phyloP scores from a whole-genome alignment of 192 early-diverging fungal species.

The Backusella mclennaniae region DNA sequence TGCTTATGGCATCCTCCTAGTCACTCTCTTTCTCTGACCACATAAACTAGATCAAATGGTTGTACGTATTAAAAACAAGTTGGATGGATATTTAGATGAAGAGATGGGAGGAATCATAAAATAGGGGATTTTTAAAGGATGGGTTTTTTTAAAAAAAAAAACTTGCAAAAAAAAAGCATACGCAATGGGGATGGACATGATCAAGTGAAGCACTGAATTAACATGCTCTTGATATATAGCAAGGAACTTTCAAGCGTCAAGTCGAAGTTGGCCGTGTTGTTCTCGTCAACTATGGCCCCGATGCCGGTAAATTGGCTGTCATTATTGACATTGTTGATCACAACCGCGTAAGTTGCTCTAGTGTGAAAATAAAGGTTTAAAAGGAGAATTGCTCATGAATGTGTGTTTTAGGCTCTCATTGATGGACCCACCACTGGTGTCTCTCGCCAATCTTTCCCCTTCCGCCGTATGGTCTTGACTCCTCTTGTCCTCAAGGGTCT shows the following conservation, averaged over 20 bases:
- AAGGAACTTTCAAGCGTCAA: slow-evolving; percentile 79
- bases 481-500: slow-evolving; percentile 81
- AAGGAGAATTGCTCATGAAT: not conserved
- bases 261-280: slow-evolving; percentile 99
- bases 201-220: not conserved
- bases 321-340: slow-evolving; percentile 99
- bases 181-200: not conserved
- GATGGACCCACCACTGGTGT: slow-evolving; percentile 98
- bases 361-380: not conserved
- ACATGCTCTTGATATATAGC: slow-evolving; percentile 15
- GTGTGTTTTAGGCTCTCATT: slow-evolving; percentile 63
- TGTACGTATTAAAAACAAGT: slow-evolving; percentile 8
- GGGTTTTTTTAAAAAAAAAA: not conserved
- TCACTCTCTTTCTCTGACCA: slow-evolving; percentile 17
- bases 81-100: slow-evolving; percentile 13
- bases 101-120: not conserved
- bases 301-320: slow-evolving; percentile 96
- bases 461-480: slow-evolving; percentile 92
- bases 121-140: slow-evolving; percentile 5
- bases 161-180: not conserved
- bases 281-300: slow-evolving; percentile 89
- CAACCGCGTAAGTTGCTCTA: slow-evolving; percentile 57
- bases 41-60: slow-evolving; percentile 18
- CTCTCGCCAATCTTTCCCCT: slow-evolving; percentile 80
- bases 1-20: not conserved